Base-by-base conservation (phyloP, 1,284 basidiomycete species). In the Lentinus polychrous region DNA sequence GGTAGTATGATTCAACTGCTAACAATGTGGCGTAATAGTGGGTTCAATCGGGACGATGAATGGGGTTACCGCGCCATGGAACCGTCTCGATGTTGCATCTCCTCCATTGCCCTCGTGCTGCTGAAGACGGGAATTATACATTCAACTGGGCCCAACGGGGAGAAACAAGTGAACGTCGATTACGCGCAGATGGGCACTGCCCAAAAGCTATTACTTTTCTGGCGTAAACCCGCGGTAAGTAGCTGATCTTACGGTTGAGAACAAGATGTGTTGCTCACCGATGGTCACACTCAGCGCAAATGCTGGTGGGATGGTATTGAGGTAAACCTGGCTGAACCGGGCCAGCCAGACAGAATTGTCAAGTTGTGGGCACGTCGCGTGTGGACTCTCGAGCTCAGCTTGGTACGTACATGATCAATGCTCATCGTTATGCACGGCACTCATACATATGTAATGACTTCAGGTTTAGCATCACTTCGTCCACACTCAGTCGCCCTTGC, bases 251-350 rank as follows among this genome's bases (percentile, higher is more conserved):
- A 40, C 22, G 23, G 18, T 52, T 23, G 22, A 37, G 2, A 20
- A 18, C 24, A 46, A 43, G 27, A 5, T 10, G 10, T 5, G 10
- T 5, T 10, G 10, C 46, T 46, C 36, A 41, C 47, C 18, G 23
- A 38, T 37, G 23, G 37, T 31, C 47, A 20, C 52, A 8, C n/a
- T n/a, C 55, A 94, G 92, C 79, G 95, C 46, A 99, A 99, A 70
- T 99, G 96, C 70, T 99, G 95, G 95, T 99, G 95, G 95, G 96
- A 99, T 61, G 94, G 94, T 14, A 79, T 94, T 43, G 94, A 98
- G 57, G 81, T 98, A 33, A 87, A 94, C 47, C 66, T 97, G 18
- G 78, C 83, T 7, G 70, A 72, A 18, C 68, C 70, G 3, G 77
- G 73, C 2, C 74, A 82, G 57, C 62, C 76, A 8, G 65, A 73